A percentile compares a stretch with the other conserved stretches of the same genome.
These are phyloP conservation scores for Pseudoturritis turrita DNA, from an alignment of 345 rosid genomes.

Conservation along the genomic window DNA sequence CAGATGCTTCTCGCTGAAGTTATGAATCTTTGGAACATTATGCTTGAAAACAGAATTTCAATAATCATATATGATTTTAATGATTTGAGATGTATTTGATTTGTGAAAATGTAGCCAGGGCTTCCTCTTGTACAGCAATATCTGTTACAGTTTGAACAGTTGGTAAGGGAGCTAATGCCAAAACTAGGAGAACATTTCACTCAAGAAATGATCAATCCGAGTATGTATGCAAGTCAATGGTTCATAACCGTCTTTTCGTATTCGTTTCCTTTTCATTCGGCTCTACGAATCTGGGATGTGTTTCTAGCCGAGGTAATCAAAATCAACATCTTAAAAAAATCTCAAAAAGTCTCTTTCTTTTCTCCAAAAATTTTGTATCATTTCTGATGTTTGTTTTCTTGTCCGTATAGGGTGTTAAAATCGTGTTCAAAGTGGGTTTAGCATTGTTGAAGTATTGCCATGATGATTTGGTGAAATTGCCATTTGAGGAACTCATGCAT, in stretches of 20 bases:
- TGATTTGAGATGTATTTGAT: background rate
- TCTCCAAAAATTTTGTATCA: background rate
- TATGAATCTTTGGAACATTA: conserved; percentile 1
- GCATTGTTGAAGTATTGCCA: conserved; percentile 85
- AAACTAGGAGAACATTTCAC: conserved; percentile 87
- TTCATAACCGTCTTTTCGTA: conserved; percentile 94
- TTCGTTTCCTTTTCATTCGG: conserved; percentile 88
- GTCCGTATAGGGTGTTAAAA: conserved; percentile 71
- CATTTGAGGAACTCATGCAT: conserved; percentile 90
- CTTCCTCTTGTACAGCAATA: conserved; percentile 93
- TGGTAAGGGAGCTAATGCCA: conserved; percentile 81
- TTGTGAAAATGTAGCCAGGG: conserved; percentile 53
- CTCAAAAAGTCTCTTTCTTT: background rate
- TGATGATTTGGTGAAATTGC: conserved; percentile 85
- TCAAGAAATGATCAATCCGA: conserved; percentile 91
- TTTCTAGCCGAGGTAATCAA: conserved; percentile 79
- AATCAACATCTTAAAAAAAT: background rate
- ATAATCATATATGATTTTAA: background rate
- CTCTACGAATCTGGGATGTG: conserved; percentile 98
- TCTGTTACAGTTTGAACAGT: conserved; percentile 67
- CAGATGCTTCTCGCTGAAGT: background rate
- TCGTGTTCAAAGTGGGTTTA: conserved; percentile 94
- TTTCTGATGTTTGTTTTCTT: background rate
- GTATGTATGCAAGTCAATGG: conserved; percentile 99
- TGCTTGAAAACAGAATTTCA: background rate